phyloP scores from a whole-genome alignment of 306 rosid species.

The Echinosophora koreensis region DNA sequence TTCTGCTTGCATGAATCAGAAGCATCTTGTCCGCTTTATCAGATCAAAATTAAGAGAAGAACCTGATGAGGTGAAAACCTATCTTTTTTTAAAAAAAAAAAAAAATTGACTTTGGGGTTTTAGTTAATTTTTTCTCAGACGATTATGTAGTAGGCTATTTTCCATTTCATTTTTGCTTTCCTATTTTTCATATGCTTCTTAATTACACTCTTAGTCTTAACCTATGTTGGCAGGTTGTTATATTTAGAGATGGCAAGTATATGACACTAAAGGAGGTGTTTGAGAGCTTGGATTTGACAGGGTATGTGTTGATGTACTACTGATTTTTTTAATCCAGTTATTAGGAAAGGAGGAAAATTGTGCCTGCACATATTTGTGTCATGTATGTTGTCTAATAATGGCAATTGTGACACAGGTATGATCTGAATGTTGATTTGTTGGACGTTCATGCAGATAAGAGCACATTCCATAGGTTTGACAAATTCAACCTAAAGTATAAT shows the following conservation, averaged over 20 bases:
- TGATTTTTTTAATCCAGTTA: conserved; percentile 7
- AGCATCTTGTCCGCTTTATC: conserved; percentile 67
- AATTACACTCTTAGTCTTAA: not conserved
- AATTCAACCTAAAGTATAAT: conserved; percentile 92
- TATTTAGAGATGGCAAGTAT: conserved; percentile 94
- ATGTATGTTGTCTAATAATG: conserved; percentile 43
- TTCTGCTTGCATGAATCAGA: conserved; percentile 80
- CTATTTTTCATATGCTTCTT: conserved; percentile 34
- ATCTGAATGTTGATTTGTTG: conserved; percentile 86
- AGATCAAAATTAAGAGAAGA: conserved; percentile 67
- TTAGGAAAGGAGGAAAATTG: not conserved
- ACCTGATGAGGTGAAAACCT: conserved; percentile 62
- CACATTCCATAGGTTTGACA: conserved; percentile 94
- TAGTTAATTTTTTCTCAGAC: not conserved
- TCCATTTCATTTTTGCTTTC: not conserved
- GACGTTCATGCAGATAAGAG: conserved; percentile 97
- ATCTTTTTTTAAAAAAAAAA: not conserved
- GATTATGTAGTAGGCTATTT: not conserved
- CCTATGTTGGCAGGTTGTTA: conserved; percentile 71
- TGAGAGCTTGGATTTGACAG: conserved; percentile 91
- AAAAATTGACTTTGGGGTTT: not conserved
- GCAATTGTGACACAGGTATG: conserved; percentile 58
- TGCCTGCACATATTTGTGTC: not conserved
- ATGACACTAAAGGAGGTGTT: conserved; percentile 90
- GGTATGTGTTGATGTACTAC: conserved; percentile 55